Evolutionary conservation across 225 moss, liverwort and hornwort species (phyloP).

Genomic region (Lunularia cruciata): DNA sequence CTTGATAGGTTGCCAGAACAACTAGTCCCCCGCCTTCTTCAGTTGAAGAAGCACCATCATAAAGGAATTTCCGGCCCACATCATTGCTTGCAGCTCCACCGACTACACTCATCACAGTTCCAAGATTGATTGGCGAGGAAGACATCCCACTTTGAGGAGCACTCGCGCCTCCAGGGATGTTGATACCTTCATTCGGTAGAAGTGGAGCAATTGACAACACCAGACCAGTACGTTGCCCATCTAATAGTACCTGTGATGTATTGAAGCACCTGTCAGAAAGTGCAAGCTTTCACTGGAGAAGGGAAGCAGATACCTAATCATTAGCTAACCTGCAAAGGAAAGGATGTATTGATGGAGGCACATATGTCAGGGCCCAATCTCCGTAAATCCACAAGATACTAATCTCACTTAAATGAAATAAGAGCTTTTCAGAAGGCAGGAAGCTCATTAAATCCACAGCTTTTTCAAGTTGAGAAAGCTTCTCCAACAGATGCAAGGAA

Average conservation of each 20-base stretch:
- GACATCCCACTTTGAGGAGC: constrained; percentile 57
- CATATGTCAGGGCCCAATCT: no score
- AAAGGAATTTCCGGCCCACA: constrained; percentile 95
- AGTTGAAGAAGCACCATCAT: constrained; percentile 70
- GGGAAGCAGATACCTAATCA: background rate
- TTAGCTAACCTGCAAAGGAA: no score
- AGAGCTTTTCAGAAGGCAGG: no score
- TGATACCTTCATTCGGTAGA: constrained; percentile 73
- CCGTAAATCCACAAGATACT: background rate
- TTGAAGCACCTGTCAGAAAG: background rate
- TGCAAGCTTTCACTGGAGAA: no score
- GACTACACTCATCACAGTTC: constrained; percentile 91
- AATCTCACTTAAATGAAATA: background rate
- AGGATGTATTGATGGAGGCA: background rate
- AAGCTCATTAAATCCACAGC: background rate
- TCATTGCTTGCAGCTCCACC: constrained; percentile 87
- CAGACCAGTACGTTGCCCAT: constrained; percentile 89
- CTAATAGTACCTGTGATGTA: constrained; percentile 47
- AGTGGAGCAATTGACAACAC: constrained; percentile 90
- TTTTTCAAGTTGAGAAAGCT: background rate
- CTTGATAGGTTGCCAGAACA: constrained; percentile 91
- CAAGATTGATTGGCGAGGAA: constrained; percentile 65
- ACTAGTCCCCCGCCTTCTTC: constrained; percentile 85
- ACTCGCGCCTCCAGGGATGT: constrained; percentile 48
- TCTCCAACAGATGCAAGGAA: background rate